Conservation (phyloP, 2,329 filamentous ascomycete genomes). For the Magnaporthiopsis poae region DNA sequence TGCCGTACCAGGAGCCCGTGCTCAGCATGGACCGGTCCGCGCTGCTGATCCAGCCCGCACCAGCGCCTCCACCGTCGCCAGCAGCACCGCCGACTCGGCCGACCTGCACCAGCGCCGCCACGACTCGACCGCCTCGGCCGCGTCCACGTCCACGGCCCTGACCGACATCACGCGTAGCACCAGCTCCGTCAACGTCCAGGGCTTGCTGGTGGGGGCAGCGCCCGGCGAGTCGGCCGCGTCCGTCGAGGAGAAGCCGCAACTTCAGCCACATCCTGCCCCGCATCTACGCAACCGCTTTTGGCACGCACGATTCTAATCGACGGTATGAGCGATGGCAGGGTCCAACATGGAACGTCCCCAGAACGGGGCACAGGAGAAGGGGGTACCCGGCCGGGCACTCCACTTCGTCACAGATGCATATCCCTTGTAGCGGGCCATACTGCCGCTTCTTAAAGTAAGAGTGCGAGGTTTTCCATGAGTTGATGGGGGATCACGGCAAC, state of each 20-base stretch:
- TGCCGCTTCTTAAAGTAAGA: too few relatives aligned
- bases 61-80: constrained; percentile 47
- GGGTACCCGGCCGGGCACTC: too few relatives aligned
- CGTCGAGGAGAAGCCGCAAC: constrained; percentile 1
- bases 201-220: constrained; percentile 9
- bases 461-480: too few relatives aligned
- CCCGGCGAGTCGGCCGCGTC: constrained; percentile 9
- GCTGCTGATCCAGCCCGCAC: constrained; percentile 32
- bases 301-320: too few relatives aligned
- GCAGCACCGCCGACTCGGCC: constrained; percentile 36
- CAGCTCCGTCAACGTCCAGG: constrained; percentile 30
- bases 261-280: too few relatives aligned
- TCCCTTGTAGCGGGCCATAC: too few relatives aligned
- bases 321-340: too few relatives aligned
- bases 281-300: too few relatives aligned
- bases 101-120: constrained; percentile 34
- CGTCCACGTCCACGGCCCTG: constrained; percentile 33
- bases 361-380: too few relatives aligned
- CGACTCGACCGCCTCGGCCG: constrained; percentile 40
- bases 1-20: constrained; percentile 25
- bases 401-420: too few relatives aligned
- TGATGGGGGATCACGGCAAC: too few relatives aligned
- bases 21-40: constrained; percentile 24
- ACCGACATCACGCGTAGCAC: constrained; percentile 46
- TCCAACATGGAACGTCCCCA: too few relatives aligned